Percentiles rank a stretch among this genome's conserved stretches.
These are phyloP conservation scores for Penium margaritaceum DNA, from an alignment of 139 green algal species.

Conservation along the genomic window DNA sequence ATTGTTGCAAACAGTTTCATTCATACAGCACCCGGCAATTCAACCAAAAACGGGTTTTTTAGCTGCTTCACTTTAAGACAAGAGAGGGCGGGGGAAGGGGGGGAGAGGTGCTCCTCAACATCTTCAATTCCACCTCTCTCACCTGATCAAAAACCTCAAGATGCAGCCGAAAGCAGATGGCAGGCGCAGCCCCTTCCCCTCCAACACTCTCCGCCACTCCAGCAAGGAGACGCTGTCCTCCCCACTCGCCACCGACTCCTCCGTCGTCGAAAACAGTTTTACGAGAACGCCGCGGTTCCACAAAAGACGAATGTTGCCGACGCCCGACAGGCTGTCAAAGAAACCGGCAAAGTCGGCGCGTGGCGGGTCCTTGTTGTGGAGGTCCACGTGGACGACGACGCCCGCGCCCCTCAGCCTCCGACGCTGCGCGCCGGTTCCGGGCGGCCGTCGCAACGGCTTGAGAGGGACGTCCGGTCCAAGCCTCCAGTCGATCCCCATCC, in stretches of 20 bases:
- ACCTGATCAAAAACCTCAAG: background rate
- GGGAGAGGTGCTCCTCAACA: background rate
- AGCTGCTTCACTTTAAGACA: background rate
- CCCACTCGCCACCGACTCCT: no score
- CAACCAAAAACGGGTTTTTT: no score
- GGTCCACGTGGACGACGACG: background rate
- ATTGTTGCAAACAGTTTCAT: no score
- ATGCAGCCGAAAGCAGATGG: slow-evolving; percentile 1
- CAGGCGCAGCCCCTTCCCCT: background rate
- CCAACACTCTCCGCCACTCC: background rate
- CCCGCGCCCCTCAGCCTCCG: background rate
- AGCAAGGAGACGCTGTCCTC: background rate
- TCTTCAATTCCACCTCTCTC: background rate
- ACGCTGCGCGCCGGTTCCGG: background rate
- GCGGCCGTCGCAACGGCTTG: background rate
- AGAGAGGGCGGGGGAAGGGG: background rate
- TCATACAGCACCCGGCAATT: no score
- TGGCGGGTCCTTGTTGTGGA: background rate
- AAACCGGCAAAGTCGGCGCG: background rate
- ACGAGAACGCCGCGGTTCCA: slow-evolving; percentile 4
- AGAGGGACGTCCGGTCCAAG: background rate
- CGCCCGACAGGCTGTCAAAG: background rate
- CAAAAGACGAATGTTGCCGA: background rate
- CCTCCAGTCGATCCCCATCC: background rate
- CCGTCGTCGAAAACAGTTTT: no score